Conservation (phyloP, 1,284 basidiomycete species). For the Termitomyces sp. region DNA sequence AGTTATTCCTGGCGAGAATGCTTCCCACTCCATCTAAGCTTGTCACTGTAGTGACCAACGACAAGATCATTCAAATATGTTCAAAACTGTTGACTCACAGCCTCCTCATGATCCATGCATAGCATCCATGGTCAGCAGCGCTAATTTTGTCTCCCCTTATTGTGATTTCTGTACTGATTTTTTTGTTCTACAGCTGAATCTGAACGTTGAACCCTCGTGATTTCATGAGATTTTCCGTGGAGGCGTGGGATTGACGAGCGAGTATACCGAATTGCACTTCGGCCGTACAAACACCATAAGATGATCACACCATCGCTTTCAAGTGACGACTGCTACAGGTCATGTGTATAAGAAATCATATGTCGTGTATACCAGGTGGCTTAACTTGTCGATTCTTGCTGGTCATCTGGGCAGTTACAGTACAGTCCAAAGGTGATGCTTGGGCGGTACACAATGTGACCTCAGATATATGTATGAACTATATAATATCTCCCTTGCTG, state of each 20-base stretch:
- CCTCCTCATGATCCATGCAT: neutral
- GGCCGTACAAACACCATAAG: neutral
- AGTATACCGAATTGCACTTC: neutral
- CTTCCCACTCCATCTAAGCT: neutral
- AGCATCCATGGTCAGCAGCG: neutral
- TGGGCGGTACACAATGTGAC: neutral
- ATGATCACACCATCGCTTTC: neutral
- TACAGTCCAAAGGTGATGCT: neutral
- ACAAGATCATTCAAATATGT: neutral
- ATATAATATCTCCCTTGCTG: neutral
- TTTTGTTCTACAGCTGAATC: neutral
- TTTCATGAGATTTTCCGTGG: neutral
- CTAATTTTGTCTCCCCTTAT: neutral
- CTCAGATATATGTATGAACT: neutral
- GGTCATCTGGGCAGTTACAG: conserved; percentile 5
- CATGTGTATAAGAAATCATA: neutral
- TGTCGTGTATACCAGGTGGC: neutral
- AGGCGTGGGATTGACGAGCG: neutral
- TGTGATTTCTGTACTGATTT: too few species aligned
- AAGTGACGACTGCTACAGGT: neutral
- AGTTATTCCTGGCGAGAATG: neutral
- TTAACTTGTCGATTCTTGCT: neutral
- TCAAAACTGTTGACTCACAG: neutral
- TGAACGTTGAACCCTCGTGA: neutral
- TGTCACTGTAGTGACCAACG: neutral